phyloP scores from a whole-genome alignment of 2,329 filamentous ascomycete species.

The Didymosphaeria variabile region DNA sequence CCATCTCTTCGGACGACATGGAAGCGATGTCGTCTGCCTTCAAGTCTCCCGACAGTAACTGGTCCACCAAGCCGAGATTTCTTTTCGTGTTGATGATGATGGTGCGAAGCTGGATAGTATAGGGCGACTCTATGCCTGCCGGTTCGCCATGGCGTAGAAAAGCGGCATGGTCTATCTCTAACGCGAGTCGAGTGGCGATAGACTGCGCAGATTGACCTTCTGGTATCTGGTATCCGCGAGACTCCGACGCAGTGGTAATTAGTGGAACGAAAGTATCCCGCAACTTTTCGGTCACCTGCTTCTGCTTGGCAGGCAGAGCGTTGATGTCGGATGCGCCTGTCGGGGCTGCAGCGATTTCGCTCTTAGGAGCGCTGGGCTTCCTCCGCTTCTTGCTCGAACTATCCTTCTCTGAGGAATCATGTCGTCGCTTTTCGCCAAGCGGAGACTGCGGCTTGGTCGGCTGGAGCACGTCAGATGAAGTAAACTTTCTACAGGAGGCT shows the following conservation, averaged over 20 bases:
- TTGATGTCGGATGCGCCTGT: slow-evolving; percentile 30
- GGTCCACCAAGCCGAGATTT: slow-evolving; percentile 79
- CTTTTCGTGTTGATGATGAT: slow-evolving; percentile 88
- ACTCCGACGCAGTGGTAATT: slow-evolving; percentile 73
- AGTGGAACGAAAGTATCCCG: slow-evolving; percentile 73
- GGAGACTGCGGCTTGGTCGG: slow-evolving; percentile 43
- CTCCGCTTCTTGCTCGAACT: slow-evolving; percentile 46
- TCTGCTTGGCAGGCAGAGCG: slow-evolving; percentile 69
- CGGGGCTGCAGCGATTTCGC: slow-evolving; percentile 32
- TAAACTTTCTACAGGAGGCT: background rate
- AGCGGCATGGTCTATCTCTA: slow-evolving; percentile 80
- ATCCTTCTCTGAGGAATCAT: slow-evolving; percentile 45
- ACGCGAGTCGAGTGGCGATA: slow-evolving; percentile 73
- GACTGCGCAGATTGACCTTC: slow-evolving; percentile 70
- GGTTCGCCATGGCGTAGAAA: slow-evolving; percentile 65
- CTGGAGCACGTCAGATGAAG: slow-evolving; percentile 23
- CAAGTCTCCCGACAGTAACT: slow-evolving; percentile 76
- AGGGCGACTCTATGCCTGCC: slow-evolving; percentile 54
- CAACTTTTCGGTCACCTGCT: slow-evolving; percentile 74
- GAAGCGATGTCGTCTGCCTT: slow-evolving; percentile 79
- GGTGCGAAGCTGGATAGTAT: slow-evolving; percentile 73
- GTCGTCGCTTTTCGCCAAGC: slow-evolving; percentile 48
- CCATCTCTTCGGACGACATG: slow-evolving; percentile 91
- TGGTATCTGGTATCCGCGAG: slow-evolving; percentile 68
- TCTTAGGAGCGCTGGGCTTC: slow-evolving; percentile 45